These are phyloP conservation scores for Leptographium lundbergii DNA, from an alignment of 2,329 filamentous ascomycete genomes.

Conservation along the genomic window DNA sequence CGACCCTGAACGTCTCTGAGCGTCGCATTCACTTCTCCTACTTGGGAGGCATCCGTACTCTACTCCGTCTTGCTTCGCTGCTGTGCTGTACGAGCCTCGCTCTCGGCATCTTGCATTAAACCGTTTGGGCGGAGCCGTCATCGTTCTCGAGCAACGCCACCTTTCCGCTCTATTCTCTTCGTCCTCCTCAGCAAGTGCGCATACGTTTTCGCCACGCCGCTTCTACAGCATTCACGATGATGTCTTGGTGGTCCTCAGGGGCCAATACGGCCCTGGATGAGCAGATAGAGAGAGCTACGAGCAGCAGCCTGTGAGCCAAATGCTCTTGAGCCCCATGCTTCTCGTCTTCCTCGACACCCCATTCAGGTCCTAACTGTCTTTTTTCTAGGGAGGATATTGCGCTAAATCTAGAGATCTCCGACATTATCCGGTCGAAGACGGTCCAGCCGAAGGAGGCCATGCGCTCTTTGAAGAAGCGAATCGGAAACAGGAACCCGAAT, in stretches of 20 bases:
- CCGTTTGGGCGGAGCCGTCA: neutral
- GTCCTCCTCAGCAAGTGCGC: neutral
- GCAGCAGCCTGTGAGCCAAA: slow-evolving; percentile 68
- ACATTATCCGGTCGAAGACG: slow-evolving; percentile 92
- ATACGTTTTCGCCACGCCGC: neutral
- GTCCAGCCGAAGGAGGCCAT: slow-evolving; percentile 97
- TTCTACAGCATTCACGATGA: slow-evolving; percentile 32
- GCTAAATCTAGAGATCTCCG: slow-evolving; percentile 94
- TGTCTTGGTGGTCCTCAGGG: slow-evolving; percentile 95
- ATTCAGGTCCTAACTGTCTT: neutral
- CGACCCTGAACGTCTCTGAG: neutral
- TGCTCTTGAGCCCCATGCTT: neutral
- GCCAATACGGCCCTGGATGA: slow-evolving; percentile 86
- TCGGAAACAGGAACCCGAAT: slow-evolving; percentile 97
- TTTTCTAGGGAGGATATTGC: slow-evolving; percentile 76
- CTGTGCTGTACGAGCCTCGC: neutral
- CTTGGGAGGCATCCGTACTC: neutral
- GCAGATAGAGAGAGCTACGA: slow-evolving; percentile 90
- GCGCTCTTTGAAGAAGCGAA: slow-evolving; percentile 85
- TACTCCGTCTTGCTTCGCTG: neutral
- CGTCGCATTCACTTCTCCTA: neutral
- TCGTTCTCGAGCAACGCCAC: neutral
- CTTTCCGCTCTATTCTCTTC: neutral
- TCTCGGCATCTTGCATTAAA: neutral
- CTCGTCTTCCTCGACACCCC: neutral